A percentile compares a stretch with the other conserved stretches of the same genome.
These are phyloP conservation scores for Royoungia palumana DNA, from an alignment of 768 basidiomycete species.

Conservation along the genomic window DNA sequence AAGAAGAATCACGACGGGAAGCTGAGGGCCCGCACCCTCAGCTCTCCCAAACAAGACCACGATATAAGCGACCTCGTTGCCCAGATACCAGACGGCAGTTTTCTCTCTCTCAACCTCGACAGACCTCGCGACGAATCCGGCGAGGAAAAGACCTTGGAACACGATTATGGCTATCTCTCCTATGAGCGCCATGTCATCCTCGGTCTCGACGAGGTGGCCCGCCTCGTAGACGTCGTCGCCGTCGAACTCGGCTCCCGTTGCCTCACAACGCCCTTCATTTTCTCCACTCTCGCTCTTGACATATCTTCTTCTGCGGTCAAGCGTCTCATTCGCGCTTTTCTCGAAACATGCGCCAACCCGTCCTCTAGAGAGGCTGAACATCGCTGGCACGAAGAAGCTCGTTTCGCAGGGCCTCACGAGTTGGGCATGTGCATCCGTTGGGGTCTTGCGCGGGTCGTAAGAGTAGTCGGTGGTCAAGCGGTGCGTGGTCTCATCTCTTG, in stretches of 20 bases:
- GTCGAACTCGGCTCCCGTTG: constrained; percentile 70
- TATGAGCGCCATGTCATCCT: constrained; percentile 72
- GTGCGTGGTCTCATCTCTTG: constrained; percentile 83
- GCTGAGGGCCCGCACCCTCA: constrained; percentile 40
- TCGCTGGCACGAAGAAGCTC: constrained; percentile 76
- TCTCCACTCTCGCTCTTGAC: constrained; percentile 86
- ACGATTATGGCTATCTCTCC: constrained; percentile 71
- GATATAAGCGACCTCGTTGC: constrained; percentile 36
- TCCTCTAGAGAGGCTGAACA: constrained; percentile 42
- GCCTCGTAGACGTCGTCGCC: constrained; percentile 67
- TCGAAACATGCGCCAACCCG: constrained; percentile 52
- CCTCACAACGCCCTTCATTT: constrained; percentile 87
- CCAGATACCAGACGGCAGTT: constrained; percentile 47
- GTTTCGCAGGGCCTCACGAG: constrained; percentile 82
- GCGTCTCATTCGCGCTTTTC: constrained; percentile 75
- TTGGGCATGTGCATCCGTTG: constrained; percentile 91
- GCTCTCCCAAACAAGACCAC: constrained; percentile 35
- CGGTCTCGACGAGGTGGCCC: constrained; percentile 67
- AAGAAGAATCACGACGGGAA: constrained; percentile 40
- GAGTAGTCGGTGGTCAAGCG: constrained; percentile 65
- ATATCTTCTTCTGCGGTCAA: constrained; percentile 71
- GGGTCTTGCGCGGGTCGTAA: constrained; percentile 78
- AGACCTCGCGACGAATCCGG: constrained; percentile 39
- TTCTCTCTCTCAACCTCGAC: constrained; percentile 52
- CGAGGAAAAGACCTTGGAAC: constrained; percentile 38